A percentile compares a stretch with the other conserved stretches of the same genome.
Evolutionary conservation across 2,329 filamentous ascomycete species (phyloP).

Genomic region (Apiospora koreana): DNA sequence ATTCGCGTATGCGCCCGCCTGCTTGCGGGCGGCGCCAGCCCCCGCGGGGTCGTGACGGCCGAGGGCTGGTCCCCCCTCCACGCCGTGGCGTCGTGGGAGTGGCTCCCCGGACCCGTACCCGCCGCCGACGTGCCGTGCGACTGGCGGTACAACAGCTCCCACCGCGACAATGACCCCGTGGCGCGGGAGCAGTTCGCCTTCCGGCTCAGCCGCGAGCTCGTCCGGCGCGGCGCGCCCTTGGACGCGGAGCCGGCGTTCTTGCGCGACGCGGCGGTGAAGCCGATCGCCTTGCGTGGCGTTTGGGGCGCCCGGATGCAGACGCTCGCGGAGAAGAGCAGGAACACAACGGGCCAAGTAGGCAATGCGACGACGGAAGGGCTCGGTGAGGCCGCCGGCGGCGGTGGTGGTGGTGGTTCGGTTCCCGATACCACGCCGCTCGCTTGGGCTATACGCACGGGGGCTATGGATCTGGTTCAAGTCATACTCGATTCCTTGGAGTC

Average conservation of each 20-base stretch:
- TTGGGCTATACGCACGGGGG: no score
- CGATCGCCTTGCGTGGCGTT: conserved; percentile 6
- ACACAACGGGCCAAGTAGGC: no score
- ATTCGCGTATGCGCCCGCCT: conserved; percentile 12
- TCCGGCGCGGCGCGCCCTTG: conserved; percentile 15
- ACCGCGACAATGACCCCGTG: background rate
- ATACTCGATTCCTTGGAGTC: no score
- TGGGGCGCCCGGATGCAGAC: conserved; percentile 15
- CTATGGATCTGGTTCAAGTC: no score
- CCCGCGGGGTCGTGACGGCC: conserved; percentile 15
- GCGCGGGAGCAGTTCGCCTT: background rate
- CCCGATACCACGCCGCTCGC: no score
- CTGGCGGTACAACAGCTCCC: background rate
- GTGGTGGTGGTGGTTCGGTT: no score
- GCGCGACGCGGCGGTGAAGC: background rate
- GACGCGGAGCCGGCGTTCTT: conserved; percentile 13
- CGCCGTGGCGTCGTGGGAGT: conserved; percentile 8
- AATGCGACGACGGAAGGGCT: no score
- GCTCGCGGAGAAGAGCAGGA: no score
- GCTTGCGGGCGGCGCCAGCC: conserved; percentile 14
- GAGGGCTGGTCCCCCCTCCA: conserved; percentile 19
- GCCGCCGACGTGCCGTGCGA: background rate
- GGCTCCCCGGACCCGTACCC: conserved; percentile 4
- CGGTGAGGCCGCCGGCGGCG: no score
- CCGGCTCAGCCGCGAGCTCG: conserved; percentile 14